Evolutionary conservation across 441 rosid genomes (phyloP).

Genomic region (Sinapis alba): DNA sequence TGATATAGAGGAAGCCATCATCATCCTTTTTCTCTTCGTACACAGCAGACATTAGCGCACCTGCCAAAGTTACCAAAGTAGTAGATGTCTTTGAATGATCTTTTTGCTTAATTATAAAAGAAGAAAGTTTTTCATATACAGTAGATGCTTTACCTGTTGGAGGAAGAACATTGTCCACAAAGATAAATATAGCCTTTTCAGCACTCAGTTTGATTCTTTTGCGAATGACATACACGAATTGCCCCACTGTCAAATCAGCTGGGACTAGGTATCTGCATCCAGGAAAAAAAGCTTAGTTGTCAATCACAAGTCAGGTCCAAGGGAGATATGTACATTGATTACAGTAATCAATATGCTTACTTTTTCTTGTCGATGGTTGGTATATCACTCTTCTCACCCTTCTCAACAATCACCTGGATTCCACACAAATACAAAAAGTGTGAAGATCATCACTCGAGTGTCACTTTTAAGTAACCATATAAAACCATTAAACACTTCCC

Average conservation of each 20-base stretch:
- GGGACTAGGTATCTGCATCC: slow-evolving; percentile 58
- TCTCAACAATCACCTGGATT: slow-evolving; percentile 44
- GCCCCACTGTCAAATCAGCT: slow-evolving; percentile 68
- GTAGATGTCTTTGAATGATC: not conserved
- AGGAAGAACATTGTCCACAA: slow-evolving; percentile 63
- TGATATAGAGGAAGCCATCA: slow-evolving; percentile 68
- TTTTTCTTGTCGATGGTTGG: slow-evolving; percentile 48
- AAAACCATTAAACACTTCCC: not conserved
- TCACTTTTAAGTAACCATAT: not conserved
- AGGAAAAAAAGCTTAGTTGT: slow-evolving; percentile 12
- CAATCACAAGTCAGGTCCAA: slow-evolving; percentile 6
- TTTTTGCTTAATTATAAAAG: not conserved
- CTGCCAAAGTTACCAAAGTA: slow-evolving; percentile 32
- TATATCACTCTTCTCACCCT: slow-evolving; percentile 43
- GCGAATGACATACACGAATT: slow-evolving; percentile 65
- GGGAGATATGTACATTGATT: not conserved
- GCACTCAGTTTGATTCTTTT: slow-evolving; percentile 62
- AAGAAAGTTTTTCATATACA: not conserved
- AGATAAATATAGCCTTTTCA: slow-evolving; percentile 44
- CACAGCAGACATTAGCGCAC: slow-evolving; percentile 62
- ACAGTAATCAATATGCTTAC: slow-evolving; percentile 13
- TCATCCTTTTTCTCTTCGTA: slow-evolving; percentile 70
- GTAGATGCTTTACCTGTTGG: slow-evolving; percentile 48
- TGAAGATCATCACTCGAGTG: not conserved
- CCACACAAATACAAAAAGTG: not conserved